These are phyloP conservation scores for Eucalyptus pumila DNA, from an alignment of 345 rosid genomes.

Conservation along the genomic window DNA sequence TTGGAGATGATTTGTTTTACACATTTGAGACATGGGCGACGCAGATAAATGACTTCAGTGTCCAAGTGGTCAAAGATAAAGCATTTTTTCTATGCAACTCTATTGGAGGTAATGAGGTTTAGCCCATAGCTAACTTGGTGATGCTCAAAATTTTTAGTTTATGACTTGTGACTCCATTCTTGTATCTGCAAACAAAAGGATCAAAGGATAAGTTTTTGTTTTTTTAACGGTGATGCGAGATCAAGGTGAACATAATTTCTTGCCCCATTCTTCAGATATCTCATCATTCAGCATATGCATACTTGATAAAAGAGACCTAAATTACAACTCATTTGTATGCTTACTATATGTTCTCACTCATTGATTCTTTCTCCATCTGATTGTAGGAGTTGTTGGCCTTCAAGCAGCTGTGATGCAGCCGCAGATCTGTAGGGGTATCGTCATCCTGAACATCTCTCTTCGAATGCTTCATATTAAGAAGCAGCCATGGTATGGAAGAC, in stretches of 20 bases:
- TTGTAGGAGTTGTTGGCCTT: constrained; percentile 78
- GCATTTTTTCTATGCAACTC: constrained; percentile 90
- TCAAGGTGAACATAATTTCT: neutral
- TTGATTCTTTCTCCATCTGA: neutral
- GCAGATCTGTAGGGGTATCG: constrained; percentile 50
- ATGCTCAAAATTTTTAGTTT: neutral
- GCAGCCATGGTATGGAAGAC: constrained; percentile 72
- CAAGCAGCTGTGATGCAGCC: constrained; percentile 77
- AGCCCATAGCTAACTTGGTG: neutral
- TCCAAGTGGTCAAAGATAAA: constrained; percentile 59
- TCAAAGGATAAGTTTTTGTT: neutral
- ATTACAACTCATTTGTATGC: neutral
- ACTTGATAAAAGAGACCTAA: neutral
- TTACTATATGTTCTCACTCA: neutral
- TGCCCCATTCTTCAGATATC: neutral
- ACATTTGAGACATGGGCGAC: constrained; percentile 85
- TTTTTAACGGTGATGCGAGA: neutral
- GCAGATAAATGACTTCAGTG: constrained; percentile 70
- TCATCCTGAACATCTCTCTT: constrained; percentile 63
- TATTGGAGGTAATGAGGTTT: constrained; percentile 57
- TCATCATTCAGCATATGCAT: neutral
- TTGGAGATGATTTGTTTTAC: constrained; percentile 49
- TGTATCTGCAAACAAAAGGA: neutral
- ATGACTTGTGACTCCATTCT: neutral
- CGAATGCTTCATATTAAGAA: constrained; percentile 84